Conservation (phyloP, 192 early-diverging fungal species). For the Cetraspora pellucida region DNA sequence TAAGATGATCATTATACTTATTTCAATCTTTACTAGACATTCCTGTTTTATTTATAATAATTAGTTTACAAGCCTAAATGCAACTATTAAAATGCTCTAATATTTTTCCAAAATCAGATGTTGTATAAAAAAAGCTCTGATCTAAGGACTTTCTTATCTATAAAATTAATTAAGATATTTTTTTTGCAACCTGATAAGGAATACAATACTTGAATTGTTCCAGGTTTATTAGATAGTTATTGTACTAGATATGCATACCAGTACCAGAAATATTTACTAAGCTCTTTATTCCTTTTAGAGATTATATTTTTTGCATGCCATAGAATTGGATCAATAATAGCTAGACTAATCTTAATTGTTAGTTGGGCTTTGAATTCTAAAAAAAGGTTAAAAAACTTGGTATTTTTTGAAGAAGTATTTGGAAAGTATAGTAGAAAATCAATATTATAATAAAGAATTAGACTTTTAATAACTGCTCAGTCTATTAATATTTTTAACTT, state of each 20-base stretch:
- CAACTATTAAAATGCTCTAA: neutral
- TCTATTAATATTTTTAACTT: slow-evolving; percentile 9
- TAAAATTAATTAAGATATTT: slow-evolving; percentile 28
- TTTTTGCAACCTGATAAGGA: neutral
- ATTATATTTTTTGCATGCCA: slow-evolving; percentile 16
- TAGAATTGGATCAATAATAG: slow-evolving; percentile 5
- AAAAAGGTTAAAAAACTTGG: slow-evolving; percentile 9
- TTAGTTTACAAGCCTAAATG: neutral
- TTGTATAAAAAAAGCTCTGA: slow-evolving; percentile 21
- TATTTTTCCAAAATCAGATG: slow-evolving; percentile 16
- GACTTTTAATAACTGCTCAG: neutral
- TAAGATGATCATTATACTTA: too few species aligned
- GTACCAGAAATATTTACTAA: slow-evolving; percentile 23
- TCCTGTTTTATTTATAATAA: slow-evolving; percentile 1
- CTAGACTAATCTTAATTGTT: neutral
- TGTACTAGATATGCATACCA: neutral
- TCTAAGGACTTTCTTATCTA: neutral
- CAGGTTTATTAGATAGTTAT: slow-evolving; percentile 2
- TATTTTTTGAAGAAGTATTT: neutral
- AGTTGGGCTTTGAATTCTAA: neutral
- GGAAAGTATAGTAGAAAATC: neutral
- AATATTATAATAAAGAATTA: slow-evolving; percentile 27
- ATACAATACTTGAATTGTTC: neutral
- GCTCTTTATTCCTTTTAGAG: too few species aligned
- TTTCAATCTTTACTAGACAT: neutral